Evolutionary conservation across 2,329 filamentous ascomycete genomes (phyloP), one percentile per base, ranked within the genome.

Genomic region (Knoxdaviesia capensis): DNA sequence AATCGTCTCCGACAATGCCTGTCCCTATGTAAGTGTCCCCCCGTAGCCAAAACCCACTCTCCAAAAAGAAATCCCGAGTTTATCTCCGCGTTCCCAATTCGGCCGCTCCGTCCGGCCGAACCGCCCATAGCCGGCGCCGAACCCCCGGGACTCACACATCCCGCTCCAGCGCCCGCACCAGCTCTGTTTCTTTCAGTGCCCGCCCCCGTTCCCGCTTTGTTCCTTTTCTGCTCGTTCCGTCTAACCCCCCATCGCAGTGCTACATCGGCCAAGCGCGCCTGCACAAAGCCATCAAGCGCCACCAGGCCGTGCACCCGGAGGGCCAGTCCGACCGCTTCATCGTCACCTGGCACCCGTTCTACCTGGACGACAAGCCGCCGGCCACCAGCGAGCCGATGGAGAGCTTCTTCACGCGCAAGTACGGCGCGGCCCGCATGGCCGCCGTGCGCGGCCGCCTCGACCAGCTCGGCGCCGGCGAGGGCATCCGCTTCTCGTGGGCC

Each of bases 231-330:
- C 36, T 32, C 33, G 6, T 28, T 32, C 46, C 39, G 49, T 45
- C 47, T 20, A 20, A 20, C 20, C 2, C 20, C 20, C 20, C 20
- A 20, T 20, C 20, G 20, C 20, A 20, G 69, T 81, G 85, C 66
- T 90, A 86, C 56, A 65, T 92, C 10, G 85, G 84, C 57, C 80
- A 83, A 54, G 75, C 75, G 48, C 76, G 81, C 34, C 71, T 93
- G 35, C 72, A 79, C 41, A 70, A 69, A 46, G 83, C 80, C 47
- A 88, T 93, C 46, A 55, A 64, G 72, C 52, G 64, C 69, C 51
- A 63, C 66, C 35, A 64, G 83, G 49, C 74, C 79, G 0, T 60
- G 63, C 40, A 70, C 63, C 7, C 53, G 56, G 20, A 20, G 20
- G 20, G 20, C 20, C 2, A 20, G 37, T 57, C 66, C 35, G 80